Evolutionary conservation across 106 monocot genomes (phyloP).

Genomic region (Dendrobium nobile): DNA sequence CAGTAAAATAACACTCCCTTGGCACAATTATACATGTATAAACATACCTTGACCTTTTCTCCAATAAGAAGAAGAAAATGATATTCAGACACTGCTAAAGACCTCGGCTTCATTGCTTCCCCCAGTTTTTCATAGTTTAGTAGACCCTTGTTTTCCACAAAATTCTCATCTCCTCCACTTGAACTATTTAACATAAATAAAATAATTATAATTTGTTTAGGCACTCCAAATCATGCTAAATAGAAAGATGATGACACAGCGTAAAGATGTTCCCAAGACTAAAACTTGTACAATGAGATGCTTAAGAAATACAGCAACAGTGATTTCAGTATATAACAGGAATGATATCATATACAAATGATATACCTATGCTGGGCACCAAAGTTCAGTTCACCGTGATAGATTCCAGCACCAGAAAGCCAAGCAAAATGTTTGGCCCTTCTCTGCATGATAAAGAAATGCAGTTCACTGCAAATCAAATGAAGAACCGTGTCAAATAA

Average conservation of each 20-base stretch:
- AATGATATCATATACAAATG: constrained; percentile 4
- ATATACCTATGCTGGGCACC: constrained; percentile 92
- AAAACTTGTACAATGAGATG: neutral
- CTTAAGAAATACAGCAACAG: neutral
- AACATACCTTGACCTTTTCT: constrained; percentile 81
- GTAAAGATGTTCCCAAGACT: neutral
- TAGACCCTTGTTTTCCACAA: constrained; percentile 97
- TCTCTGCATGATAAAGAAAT: constrained; percentile 92
- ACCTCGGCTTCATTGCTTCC: constrained; percentile 57
- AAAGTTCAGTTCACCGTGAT: constrained; percentile 96
- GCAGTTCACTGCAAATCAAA: constrained; percentile 69
- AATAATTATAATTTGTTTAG: neutral
- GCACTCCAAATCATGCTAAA: neutral
- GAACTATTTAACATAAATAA: constrained; percentile 41
- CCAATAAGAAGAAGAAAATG: constrained; percentile 90
- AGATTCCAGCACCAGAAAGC: constrained; percentile 98
- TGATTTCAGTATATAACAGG: neutral
- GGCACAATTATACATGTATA: neutral
- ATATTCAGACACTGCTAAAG: constrained; percentile 87
- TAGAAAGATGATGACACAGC: neutral
- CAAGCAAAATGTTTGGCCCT: constrained; percentile 95
- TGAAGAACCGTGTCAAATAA: neutral
- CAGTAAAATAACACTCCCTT: neutral
- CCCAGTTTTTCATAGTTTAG: constrained; percentile 72
- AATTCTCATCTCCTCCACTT: constrained; percentile 85